phyloP scores from a whole-genome alignment of 176 grass and related monocot species.

The Aechmea fasciata region DNA sequence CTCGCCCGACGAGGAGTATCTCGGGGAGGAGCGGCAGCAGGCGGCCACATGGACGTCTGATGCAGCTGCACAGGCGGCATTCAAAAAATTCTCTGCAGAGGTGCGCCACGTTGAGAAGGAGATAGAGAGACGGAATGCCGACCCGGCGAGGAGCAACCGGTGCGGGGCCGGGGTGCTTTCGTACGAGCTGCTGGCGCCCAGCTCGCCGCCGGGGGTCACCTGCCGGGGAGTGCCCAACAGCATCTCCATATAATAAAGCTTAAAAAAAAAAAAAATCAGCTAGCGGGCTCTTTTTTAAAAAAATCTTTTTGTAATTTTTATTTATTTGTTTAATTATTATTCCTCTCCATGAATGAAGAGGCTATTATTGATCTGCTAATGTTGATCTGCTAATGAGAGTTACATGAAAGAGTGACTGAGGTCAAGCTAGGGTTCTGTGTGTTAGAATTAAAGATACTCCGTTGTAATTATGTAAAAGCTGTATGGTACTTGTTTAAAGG shows the following conservation, averaged over 20 bases:
- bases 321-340: no score
- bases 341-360: no score
- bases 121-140: conserved; percentile 56
- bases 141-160: conserved; percentile 49
- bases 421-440: no score
- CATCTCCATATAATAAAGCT: conserved; percentile 60
- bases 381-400: no score
- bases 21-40: conserved; percentile 58
- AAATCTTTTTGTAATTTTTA: background rate
- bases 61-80: conserved; percentile 43
- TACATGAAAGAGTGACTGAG: no score
- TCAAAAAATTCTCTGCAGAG: conserved; percentile 50
- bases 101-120: conserved; percentile 58
- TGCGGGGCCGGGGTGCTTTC: conserved; percentile 88
- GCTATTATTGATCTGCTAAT: no score
- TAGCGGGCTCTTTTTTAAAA: no score
- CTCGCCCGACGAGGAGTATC: conserved; percentile 97
- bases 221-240: conserved; percentile 96
- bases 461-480: no score
- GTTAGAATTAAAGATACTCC: no score
- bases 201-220: conserved; percentile 76
- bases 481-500: no score
- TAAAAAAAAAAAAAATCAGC: no score
- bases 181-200: conserved; percentile 85
- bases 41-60: conserved; percentile 66